Base-by-base conservation (phyloP, 1,284 basidiomycete species). In the Rhodotorula sp. region DNA sequence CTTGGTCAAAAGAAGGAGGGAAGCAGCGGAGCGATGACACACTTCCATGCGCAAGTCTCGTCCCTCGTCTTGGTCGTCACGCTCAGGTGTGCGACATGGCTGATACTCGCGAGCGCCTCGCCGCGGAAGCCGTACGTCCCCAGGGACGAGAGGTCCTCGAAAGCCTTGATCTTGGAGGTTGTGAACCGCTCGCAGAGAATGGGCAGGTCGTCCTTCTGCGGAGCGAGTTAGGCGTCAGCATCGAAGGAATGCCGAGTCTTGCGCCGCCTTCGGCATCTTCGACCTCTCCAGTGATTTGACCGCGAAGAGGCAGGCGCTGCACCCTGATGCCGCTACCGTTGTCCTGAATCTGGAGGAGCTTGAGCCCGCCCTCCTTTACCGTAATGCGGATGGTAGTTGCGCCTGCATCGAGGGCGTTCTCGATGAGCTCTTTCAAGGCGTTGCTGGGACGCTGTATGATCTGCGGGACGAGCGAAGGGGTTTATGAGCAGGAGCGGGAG, bases 61-160 rank as follows among this genome's bases (percentile, higher is more conserved):
- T 84, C 78, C 77, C 87, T 89, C 0, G 91, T 94, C 83, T 98
- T 99, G 9, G 94, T 97, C 22, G 92, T 83, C 17, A 99, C 91
- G 29, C 89, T 88, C 73, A 99, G 85, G 80, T 91, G 91, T 3
- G 94, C 90, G 63, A 97, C 93, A 82, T 97, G 94, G 41, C 94
- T 96, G 72, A 99, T 94, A 51, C 94, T 97, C 0, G 97, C 97
- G 34, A 99, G 84, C 0, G 97, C 97, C 82, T 99, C 97, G 44
- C 97, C 97, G 67, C 97, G 88, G 81, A 99, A 99, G 1, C 97
- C 97, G 82, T 97, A 99, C 0, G 97, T 99, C 7, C 87, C 86
- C 60, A 99, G 86, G n/a, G 84, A 85, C 54, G 89, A 88, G 59
- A 99, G 82, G 80, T 99, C 97, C 19, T 91, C 89, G 80, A 95